Conservation (phyloP, 2,329 filamentous ascomycete species). For the Aspergillus sclerotialis region DNA sequence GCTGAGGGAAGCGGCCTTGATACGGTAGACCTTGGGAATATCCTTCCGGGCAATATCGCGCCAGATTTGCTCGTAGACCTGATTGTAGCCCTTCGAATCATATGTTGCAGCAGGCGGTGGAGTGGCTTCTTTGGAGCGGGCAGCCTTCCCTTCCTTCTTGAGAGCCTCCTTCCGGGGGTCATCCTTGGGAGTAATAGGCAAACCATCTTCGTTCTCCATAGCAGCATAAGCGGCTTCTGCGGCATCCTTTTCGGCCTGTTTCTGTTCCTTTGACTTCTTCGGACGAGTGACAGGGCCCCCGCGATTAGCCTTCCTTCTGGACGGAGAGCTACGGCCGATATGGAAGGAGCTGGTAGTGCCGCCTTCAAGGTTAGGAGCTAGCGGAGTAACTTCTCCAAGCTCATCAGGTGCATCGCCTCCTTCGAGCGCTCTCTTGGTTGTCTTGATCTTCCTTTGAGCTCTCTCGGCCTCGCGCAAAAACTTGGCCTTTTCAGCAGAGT, state of each 20-base stretch:
- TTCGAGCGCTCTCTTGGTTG: constrained; percentile 79
- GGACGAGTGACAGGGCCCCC: constrained; percentile 52
- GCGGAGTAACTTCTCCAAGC: constrained; percentile 61
- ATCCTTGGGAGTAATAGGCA: constrained; percentile 52
- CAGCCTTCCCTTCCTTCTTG: constrained; percentile 37
- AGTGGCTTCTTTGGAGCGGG: constrained; percentile 36
- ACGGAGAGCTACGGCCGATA: constrained; percentile 50
- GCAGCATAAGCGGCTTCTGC: constrained; percentile 85
- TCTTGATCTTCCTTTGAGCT: constrained; percentile 85
- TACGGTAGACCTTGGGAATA: constrained; percentile 82
- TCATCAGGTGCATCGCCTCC: constrained; percentile 71
- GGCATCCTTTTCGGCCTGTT: constrained; percentile 63
- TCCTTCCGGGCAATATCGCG: constrained; percentile 90
- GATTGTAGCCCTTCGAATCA: constrained; percentile 87
- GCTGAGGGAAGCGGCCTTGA: constrained; percentile 76
- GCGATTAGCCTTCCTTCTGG: constrained; percentile 49
- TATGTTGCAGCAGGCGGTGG: constrained; percentile 56
- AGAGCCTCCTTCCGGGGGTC: constrained; percentile 40
- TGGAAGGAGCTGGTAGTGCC: constrained; percentile 82
- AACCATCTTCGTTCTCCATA: constrained; percentile 37
- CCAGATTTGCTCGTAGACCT: constrained; percentile 97
- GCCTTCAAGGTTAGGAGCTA: constrained; percentile 76
- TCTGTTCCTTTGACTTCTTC: constrained; percentile 78
- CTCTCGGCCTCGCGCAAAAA: constrained; percentile 80
- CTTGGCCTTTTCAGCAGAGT: constrained; percentile 74